phyloP scores from a whole-genome alignment of 495 filamentous ascomycete genomes.

The Sporormia fimetaria region DNA sequence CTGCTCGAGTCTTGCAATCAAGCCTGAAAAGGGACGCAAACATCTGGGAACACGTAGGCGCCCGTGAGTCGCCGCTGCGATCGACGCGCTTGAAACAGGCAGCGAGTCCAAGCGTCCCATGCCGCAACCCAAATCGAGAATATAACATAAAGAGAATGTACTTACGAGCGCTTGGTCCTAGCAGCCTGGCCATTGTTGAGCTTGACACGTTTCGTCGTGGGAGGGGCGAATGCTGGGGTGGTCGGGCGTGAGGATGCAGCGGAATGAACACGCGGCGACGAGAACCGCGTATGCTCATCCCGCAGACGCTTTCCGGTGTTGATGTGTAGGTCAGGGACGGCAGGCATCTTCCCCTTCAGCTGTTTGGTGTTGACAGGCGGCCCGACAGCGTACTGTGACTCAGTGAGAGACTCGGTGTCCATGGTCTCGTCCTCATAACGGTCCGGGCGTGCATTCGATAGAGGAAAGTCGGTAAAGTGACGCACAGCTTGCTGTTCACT shows the following conservation, averaged over 20 bases:
- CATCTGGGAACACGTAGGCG: constrained; percentile 14
- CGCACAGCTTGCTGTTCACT: constrained; percentile 4
- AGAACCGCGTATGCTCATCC: constrained; percentile 4
- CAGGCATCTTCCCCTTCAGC: constrained; percentile 4
- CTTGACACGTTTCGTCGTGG: constrained; percentile 16
- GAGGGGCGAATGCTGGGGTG: constrained; percentile 12
- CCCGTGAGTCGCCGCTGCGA: constrained; percentile 8
- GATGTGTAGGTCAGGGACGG: background rate
- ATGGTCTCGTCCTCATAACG: constrained; percentile 21
- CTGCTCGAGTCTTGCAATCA: constrained; percentile 2
- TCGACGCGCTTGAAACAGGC: constrained; percentile 9
- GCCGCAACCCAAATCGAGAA: constrained; percentile 5
- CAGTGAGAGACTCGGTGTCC: constrained; percentile 17
- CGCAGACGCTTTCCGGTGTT: constrained; percentile 7
- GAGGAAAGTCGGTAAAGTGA: constrained; percentile 15
- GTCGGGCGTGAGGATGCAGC: constrained; percentile 15
- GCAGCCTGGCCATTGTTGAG: constrained; percentile 17
- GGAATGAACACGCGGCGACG: constrained; percentile 12
- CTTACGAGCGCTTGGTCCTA: constrained; percentile 25
- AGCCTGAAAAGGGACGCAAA: constrained; percentile 1
- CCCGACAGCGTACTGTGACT: constrained; percentile 15
- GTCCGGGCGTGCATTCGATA: too few relatives aligned
- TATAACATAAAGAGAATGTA: constrained; percentile 9
- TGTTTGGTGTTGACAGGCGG: constrained; percentile 8
- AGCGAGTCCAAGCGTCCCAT: background rate